These are phyloP conservation scores for Prunus mume DNA, from an alignment of 306 rosid species.

Conservation along the genomic window DNA sequence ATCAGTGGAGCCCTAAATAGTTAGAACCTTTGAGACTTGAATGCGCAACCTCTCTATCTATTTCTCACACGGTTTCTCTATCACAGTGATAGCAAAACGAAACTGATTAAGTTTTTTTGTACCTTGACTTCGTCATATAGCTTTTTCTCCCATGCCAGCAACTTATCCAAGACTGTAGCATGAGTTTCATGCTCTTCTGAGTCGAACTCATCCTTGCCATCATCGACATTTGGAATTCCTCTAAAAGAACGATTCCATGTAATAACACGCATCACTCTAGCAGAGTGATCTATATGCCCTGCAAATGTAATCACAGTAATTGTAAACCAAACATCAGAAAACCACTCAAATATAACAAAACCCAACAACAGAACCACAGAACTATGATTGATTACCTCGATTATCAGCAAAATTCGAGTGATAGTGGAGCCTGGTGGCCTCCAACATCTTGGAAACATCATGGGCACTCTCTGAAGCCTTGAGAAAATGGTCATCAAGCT, in stretches of 20 bases:
- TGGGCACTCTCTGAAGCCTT: slow-evolving; percentile 89
- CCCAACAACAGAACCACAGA: not conserved
- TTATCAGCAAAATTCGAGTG: slow-evolving; percentile 98
- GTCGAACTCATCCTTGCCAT: slow-evolving; percentile 73
- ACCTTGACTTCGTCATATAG: slow-evolving; percentile 97
- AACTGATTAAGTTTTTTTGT: not conserved
- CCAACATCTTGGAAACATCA: slow-evolving; percentile 94
- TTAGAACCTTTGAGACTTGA: not conserved
- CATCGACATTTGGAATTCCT: slow-evolving; percentile 51
- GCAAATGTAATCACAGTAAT: slow-evolving; percentile 7
- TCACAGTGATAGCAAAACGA: not conserved
- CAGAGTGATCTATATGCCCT: slow-evolving; percentile 97
- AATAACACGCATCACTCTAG: slow-evolving; percentile 86
- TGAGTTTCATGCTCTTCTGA: slow-evolving; percentile 84
- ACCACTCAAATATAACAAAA: not conserved
- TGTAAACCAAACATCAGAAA: not conserved
- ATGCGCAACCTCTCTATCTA: not conserved
- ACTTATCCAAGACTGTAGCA: slow-evolving; percentile 86
- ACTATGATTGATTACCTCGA: slow-evolving; percentile 51
- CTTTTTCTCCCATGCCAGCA: slow-evolving; percentile 98
- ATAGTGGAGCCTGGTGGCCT: slow-evolving; percentile 85
- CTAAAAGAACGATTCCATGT: slow-evolving; percentile 91
- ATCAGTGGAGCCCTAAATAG: not conserved
- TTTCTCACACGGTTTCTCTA: not conserved
- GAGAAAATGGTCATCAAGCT: slow-evolving; percentile 77